These are phyloP conservation scores for Amanita brunnescens DNA, from an alignment of 768 basidiomycete species.

Conservation along the genomic window DNA sequence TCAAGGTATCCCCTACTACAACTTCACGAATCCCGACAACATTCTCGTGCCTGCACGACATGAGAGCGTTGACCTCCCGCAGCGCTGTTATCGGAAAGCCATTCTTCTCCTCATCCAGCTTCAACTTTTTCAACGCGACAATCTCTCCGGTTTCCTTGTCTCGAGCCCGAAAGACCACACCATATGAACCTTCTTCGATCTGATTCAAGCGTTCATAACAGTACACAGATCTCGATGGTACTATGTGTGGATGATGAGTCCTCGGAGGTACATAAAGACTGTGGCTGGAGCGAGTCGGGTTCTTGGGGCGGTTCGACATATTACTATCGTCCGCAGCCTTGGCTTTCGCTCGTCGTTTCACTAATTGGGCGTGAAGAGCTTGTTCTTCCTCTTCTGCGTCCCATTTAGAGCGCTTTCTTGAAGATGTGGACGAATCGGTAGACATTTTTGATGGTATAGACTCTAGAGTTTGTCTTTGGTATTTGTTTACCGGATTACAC, in stretches of 20 bases:
- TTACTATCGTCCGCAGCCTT: conserved; percentile 23
- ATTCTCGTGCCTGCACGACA: conserved; percentile 90
- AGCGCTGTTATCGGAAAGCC: conserved; percentile 97
- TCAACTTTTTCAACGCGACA: conserved; percentile 95
- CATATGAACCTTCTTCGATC: conserved; percentile 98
- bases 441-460: conserved; percentile 25
- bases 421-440: conserved; percentile 43
- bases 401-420: conserved; percentile 76
- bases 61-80: conserved; percentile 92
- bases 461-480: background rate
- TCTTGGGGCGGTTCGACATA: conserved; percentile 8
- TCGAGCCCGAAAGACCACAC: conserved; percentile 91
- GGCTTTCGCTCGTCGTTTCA: conserved; percentile 49
- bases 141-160: conserved; percentile 94
- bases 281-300: conserved; percentile 24
- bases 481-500: background rate
- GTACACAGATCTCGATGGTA: conserved; percentile 88
- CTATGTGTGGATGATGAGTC: conserved; percentile 67
- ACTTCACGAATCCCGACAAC: conserved; percentile 97
- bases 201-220: conserved; percentile 92
- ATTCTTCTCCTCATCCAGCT: conserved; percentile 97
- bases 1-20: conserved; percentile 96
- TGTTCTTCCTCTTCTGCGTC: conserved; percentile 36
- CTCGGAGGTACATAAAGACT: conserved; percentile 73
- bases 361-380: conserved; percentile 15